A percentile compares a stretch with the other conserved stretches of the same genome.
Conservation (phyloP, 2,329 filamentous ascomycete genomes). For the Cladosporium sp. region DNA sequence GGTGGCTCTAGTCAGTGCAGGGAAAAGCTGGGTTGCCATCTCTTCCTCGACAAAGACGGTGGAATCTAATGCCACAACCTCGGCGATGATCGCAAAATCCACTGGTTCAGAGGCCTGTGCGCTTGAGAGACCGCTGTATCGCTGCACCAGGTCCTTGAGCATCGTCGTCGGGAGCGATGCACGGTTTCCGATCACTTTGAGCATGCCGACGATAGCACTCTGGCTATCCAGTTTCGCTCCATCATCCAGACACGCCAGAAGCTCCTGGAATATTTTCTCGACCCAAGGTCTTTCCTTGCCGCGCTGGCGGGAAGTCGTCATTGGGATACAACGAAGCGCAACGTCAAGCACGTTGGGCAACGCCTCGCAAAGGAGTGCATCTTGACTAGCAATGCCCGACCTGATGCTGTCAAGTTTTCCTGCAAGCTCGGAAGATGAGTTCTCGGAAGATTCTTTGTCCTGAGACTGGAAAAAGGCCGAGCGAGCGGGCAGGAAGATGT, state of each 20-base stretch:
- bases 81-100: conserved; percentile 40
- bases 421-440: conserved; percentile 4
- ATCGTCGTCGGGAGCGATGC: conserved; percentile 17
- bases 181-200: conserved; percentile 18
- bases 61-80: conserved; percentile 42
- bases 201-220: conserved; percentile 21
- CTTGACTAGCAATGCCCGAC: neutral
- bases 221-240: conserved; percentile 20
- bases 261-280: conserved; percentile 35
- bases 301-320: conserved; percentile 36
- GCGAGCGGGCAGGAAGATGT: conserved; percentile 39
- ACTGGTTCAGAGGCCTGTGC: conserved; percentile 1
- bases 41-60: conserved; percentile 39
- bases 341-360: conserved; percentile 35
- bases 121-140: conserved; percentile 8
- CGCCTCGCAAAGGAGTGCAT: conserved; percentile 1
- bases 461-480: conserved; percentile 30
- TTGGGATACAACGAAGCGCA: conserved; percentile 37
- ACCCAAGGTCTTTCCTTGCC: conserved; percentile 41
- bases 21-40: conserved; percentile 8
- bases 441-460: conserved; percentile 9
- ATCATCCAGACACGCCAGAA: conserved; percentile 30
- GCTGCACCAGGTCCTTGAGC: conserved; percentile 16
- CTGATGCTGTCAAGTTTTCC: conserved; percentile 6
- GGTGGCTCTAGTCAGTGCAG: neutral